phyloP scores from a whole-genome alignment of 1,139 yeast species.

The Arxiozyma telluris region DNA sequence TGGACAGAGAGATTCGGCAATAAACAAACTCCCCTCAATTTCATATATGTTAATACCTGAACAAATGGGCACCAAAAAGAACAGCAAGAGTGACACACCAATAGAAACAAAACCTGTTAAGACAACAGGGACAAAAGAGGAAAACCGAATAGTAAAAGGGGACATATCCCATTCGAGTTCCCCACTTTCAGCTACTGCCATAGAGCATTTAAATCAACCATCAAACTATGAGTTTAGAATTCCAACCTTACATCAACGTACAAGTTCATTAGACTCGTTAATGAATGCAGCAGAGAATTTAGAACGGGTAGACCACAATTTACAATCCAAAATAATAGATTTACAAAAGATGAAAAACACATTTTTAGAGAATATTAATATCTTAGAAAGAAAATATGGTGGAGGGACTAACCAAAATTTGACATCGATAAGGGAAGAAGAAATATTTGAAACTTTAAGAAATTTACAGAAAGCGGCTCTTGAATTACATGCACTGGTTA shows the following conservation, averaged over 20 bases:
- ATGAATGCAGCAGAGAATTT: constrained; percentile 3
- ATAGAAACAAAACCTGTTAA: not conserved
- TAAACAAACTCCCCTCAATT: not conserved
- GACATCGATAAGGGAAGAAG: not conserved
- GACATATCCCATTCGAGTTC: not conserved
- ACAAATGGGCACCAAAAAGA: not conserved
- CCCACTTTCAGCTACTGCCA: not conserved
- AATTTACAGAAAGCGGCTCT: not conserved
- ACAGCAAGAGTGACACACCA: not conserved
- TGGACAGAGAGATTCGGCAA: not conserved
- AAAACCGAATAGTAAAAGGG: too few species aligned
- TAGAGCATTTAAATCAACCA: not conserved
- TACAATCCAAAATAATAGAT: not conserved
- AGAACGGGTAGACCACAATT: not conserved
- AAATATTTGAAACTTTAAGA: not conserved
- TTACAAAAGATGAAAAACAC: not conserved
- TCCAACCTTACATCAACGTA: not conserved
- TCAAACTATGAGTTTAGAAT: not conserved
- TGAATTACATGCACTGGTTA: not conserved
- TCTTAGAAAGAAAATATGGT: not conserved
- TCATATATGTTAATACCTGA: not conserved
- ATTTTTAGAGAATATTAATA: not conserved
- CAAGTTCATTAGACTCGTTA: constrained; percentile 4
- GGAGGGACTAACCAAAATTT: not conserved
- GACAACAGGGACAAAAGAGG: too few species aligned